Evolutionary conservation across 2,329 filamentous ascomycete genomes (phyloP), one percentile per base, ranked within the genome.

Genomic region (Diaporthe citrichinensis): DNA sequence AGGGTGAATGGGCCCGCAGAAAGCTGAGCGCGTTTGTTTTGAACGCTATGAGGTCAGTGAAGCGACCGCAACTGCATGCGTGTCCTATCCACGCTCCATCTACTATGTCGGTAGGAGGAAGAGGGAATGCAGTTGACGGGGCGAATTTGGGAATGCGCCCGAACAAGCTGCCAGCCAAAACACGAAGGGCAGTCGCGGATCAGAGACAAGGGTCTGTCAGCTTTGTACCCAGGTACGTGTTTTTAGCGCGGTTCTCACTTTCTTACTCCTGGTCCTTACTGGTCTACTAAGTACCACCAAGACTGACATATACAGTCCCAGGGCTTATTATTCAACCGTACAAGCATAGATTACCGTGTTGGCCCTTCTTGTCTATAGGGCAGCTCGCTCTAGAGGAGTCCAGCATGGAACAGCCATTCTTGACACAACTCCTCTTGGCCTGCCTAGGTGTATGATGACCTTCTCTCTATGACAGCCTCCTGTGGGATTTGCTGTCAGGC

Each of bases 1-100:
- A 46, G 73, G 15, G 25, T 41, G 53, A 23, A 31, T 44, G 58
- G 75, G 61, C 73, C 75, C 75, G 73, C 75, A 73, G 68, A 58
- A 68, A 28, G 51, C 65, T 49, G 59, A 71, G 58, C 57, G 72
- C 57, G 68, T 68, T 36, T 71, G 74, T 51, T 41, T 28, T 46
- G 28, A 46, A 28, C 59, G 73, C 73, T 67, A 73, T 72, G 71
- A 76, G 74, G 31, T 67, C 68, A 61, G 71, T 72, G 39, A 46
- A 74, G 65, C n/a, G 61, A 31, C 62, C 46, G 41, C 65, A n/a
- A 39, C 34, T 67, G 65, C 36, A 67, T 25, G 44, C 20, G 36
- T 51, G 62, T 49, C 39, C 65, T 69, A 36, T 69, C 65, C 49
- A 39, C n/a, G 34, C 31, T 39, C 51, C 67, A 62, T 59, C 25